Evolutionary conservation across 345 rosid species (phyloP).

Genomic region (Camelina laxa): DNA sequence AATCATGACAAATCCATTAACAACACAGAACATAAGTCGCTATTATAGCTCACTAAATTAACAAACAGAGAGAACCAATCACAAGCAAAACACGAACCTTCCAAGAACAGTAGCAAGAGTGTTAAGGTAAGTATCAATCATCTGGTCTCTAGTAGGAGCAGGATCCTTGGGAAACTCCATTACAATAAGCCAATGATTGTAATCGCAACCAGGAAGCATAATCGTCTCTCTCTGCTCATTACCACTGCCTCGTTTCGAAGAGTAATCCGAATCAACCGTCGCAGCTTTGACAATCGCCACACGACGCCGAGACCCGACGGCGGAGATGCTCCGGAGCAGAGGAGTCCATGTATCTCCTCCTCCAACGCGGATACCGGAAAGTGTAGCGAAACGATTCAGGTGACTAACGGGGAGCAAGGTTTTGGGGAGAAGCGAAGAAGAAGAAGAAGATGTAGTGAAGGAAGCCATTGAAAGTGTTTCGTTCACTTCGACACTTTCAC

Average conservation of each 20-base stretch:
- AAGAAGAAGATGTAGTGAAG: conserved; percentile 44
- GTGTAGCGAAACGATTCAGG: conserved; percentile 6
- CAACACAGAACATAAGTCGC: background rate
- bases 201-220: conserved; percentile 93
- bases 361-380: conserved; percentile 14
- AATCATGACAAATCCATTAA: background rate
- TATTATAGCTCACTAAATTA: background rate
- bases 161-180: conserved; percentile 99
- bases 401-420: conserved; percentile 43
- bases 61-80: background rate
- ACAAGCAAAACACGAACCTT: conserved; percentile 50
- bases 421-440: conserved; percentile 50
- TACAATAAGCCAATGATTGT: conserved; percentile 95
- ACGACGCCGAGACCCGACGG: conserved; percentile 33
- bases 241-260: conserved; percentile 70
- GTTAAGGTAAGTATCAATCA: conserved; percentile 91
- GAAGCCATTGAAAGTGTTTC: conserved; percentile 74
- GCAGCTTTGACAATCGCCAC: conserved; percentile 52
- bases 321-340: conserved; percentile 24
- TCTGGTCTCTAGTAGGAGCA: conserved; percentile 87
- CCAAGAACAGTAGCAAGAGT: conserved; percentile 90
- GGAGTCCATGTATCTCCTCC: conserved; percentile 16
- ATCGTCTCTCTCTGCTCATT: conserved; percentile 86
- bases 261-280: conserved; percentile 63
- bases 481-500: conserved; percentile 6